Evolutionary conservation across 768 basidiomycete species (phyloP), one percentile per base, ranked within the genome.

Genomic region (Candolleomyces eurysporus): DNA sequence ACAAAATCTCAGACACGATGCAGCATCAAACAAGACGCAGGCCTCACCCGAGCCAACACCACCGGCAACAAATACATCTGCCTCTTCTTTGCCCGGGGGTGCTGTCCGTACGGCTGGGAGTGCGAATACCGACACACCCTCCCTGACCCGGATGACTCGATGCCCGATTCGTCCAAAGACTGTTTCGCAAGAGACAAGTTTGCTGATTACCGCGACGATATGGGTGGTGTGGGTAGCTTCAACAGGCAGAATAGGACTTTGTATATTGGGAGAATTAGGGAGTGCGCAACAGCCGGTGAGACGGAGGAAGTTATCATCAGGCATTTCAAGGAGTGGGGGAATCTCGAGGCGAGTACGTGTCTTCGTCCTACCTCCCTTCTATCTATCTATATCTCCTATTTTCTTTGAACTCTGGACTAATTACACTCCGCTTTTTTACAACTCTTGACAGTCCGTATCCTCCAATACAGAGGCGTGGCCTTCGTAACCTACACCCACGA

Each of bases 161-260:
- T 96, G 11, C 92, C 96, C 0, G 96, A 98, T 75, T 88, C 88
- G 48, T 93, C 95, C 7, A 92, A 96, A 72, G 97, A 99, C 73
- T 96, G 94, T 71, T 99, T 99, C 71, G 94, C 93, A 0, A 81
- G 97, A 50, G 95, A 97, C 78, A 98, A 98, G 76, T 97, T 98
- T 73, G 79, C 95, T 0, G 95, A 97, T 74, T 99, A 99, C 75
- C 81, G 96, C 62, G 97, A 99, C 72, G 97, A 99, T 72, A 98
- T 99, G 97, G 97, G 97, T 67, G 97, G 97, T 76, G 96, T 98
- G 32, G 97, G 97, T 13, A 94, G 92, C 62, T 98, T 98, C 77
- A 91, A 90, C 68, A 78, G 96, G 43, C 90, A 94, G 73, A 99
- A 99, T 72, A 79, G 96, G 61, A 98, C 97, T 43, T 72, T 99